Percentiles rank a stretch among this genome's conserved stretches.
Evolutionary conservation across 2,329 filamentous ascomycete species (phyloP).

Genomic region (Cadophora luteo-olivacea): DNA sequence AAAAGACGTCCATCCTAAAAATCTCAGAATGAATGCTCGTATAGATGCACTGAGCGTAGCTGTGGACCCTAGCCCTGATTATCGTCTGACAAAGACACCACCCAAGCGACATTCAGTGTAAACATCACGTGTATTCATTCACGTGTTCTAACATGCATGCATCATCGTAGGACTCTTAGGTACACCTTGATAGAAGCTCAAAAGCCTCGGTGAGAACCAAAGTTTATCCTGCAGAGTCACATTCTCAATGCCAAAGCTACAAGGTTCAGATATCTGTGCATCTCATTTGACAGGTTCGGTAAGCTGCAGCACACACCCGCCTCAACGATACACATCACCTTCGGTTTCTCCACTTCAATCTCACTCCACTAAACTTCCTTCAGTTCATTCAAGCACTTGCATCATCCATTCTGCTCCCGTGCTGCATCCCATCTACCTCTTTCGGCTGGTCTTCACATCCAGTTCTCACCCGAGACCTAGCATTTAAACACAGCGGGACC

Average conservation of each 20-base stretch:
- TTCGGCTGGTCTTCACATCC: not conserved
- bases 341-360: not conserved
- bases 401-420: not conserved
- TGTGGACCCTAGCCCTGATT: not conserved
- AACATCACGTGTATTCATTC: not conserved
- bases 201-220: too few relatives aligned
- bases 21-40: too few relatives aligned
- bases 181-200: too few relatives aligned
- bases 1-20: too few relatives aligned
- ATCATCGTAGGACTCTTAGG: not conserved
- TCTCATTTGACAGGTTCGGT: not conserved
- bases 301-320: not conserved
- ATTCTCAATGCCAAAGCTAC: not conserved
- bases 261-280: not conserved
- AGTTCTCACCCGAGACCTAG: not conserved
- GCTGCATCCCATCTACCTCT: not conserved
- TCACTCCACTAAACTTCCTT: not conserved
- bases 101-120: not conserved
- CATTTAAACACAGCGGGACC: not conserved
- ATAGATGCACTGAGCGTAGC: too few relatives aligned
- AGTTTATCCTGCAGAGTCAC: not conserved
- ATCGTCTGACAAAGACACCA: not conserved
- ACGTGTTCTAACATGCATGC: not conserved
- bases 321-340: not conserved
- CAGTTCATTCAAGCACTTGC: not conserved